These are phyloP conservation scores for Schwanniomyces yamadae DNA, from an alignment of 805 yeast species.

Conservation along the genomic window DNA sequence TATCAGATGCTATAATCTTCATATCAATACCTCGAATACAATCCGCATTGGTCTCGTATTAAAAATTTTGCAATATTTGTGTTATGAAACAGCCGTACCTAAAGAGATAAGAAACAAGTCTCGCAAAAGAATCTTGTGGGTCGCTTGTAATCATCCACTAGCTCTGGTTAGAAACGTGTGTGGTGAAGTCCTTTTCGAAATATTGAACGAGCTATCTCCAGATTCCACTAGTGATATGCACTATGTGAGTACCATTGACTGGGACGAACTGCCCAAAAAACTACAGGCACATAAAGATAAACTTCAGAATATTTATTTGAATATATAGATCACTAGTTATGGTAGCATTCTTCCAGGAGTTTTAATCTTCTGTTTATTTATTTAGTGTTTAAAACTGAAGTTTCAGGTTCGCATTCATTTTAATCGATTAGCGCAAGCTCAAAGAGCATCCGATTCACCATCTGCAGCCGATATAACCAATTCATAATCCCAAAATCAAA, in stretches of 20 bases:
- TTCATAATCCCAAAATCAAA: conserved; percentile 20
- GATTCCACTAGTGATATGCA: neutral
- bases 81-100: conserved; percentile 8
- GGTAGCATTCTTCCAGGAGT: too few species aligned
- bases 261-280: conserved; percentile 13
- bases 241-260: conserved; percentile 12
- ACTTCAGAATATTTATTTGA: conserved; percentile 9
- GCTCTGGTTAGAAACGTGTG: conserved; percentile 35
- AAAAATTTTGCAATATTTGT: conserved; percentile 43
- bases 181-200: conserved; percentile 43
- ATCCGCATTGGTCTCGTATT: conserved; percentile 40
- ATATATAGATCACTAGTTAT: conserved; percentile 6
- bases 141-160: conserved; percentile 29
- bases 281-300: conserved; percentile 5
- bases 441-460: too few species aligned
- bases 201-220: conserved; percentile 22
- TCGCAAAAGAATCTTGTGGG: conserved; percentile 21
- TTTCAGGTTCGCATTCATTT: too few species aligned
- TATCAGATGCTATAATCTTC: conserved; percentile 54
- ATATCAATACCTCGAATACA: conserved; percentile 46
- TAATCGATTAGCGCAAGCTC: too few species aligned
- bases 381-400: too few species aligned
- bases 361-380: too few species aligned
- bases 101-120: conserved; percentile 9
- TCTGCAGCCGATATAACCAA: conserved; percentile 1